A percentile compares a stretch with the other conserved stretches of the same genome.
Evolutionary conservation across 306 rosid species (phyloP).

Genomic region (Prunus campanulata): DNA sequence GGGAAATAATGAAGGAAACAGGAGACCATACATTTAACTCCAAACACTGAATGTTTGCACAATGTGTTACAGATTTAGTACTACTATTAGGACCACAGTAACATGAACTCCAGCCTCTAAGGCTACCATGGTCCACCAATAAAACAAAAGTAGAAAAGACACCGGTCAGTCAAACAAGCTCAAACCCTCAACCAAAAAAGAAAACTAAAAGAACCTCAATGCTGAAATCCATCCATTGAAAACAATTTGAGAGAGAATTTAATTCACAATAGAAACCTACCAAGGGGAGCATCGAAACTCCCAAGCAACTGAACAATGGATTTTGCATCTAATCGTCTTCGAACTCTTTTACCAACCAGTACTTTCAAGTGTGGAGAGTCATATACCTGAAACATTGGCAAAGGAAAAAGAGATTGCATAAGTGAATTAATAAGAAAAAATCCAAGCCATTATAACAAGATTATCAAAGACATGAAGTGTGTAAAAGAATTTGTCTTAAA

Average conservation of each 20-base stretch:
- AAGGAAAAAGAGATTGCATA: not conserved
- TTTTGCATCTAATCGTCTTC: constrained; percentile 81
- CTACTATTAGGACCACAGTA: too few relatives aligned
- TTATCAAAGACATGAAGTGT: not conserved
- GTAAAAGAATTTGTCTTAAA: not conserved
- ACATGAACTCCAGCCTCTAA: too few relatives aligned
- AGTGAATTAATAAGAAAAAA: not conserved
- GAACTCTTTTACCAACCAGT: constrained; percentile 58
- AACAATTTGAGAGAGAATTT: not conserved
- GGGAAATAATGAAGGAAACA: constrained; percentile 19
- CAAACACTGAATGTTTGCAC: too few relatives aligned
- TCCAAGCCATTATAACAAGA: not conserved
- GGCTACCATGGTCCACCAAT: too few relatives aligned
- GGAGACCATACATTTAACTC: not conserved
- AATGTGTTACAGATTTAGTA: too few relatives aligned
- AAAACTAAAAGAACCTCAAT: too few relatives aligned
- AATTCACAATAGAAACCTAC: constrained; percentile 28
- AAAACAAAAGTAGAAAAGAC: too few relatives aligned
- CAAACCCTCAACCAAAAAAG: not conserved
- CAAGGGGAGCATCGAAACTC: constrained; percentile 70
- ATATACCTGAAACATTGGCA: constrained; percentile 50
- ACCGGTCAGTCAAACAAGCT: not conserved
- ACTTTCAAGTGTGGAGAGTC: constrained; percentile 74
- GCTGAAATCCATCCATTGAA: not conserved
- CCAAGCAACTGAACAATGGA: constrained; percentile 69